A percentile compares a stretch with the other conserved stretches of the same genome.
Conservation (phyloP, 495 filamentous ascomycete genomes). For the Aspergillus conjunctus region DNA sequence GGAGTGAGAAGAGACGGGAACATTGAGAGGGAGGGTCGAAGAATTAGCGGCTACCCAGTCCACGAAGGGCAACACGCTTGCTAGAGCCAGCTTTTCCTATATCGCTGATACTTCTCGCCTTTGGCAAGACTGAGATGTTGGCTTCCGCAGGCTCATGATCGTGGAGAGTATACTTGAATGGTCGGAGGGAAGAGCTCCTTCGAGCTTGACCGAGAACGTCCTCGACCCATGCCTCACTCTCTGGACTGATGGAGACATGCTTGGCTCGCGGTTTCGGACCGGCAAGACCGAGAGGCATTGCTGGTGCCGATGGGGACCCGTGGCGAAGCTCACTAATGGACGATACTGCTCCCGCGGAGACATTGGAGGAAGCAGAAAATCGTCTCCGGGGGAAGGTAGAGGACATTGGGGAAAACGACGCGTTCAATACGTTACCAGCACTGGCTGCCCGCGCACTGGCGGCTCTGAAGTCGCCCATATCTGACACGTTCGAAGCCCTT, state of each 20-base stretch:
- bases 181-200: constrained; percentile 38
- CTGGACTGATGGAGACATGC: constrained; percentile 49
- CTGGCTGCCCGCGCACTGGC: constrained; percentile 35
- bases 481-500: constrained; percentile 43
- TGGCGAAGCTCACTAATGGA: constrained; percentile 29
- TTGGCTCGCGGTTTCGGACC: constrained; percentile 50
- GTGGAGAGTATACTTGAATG: constrained; percentile 22
- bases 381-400: constrained; percentile 31
- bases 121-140: constrained; percentile 28
- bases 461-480: constrained; percentile 33
- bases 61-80: constrained; percentile 41
- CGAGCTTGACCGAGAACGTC: constrained; percentile 49
- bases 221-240: constrained; percentile 56
- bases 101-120: constrained; percentile 46
- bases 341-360: constrained; percentile 37
- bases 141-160: constrained; percentile 18
- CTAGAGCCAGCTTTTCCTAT: constrained; percentile 42
- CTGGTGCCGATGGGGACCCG: constrained; percentile 26
- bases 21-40: neutral
- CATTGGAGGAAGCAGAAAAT: constrained; percentile 42
- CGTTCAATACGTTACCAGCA: constrained; percentile 29
- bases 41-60: constrained; percentile 33
- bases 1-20: neutral
- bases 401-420: constrained; percentile 38
- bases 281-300: constrained; percentile 50